phyloP scores from a whole-genome alignment of 179 eudicot genomes.

The Spinacia oleracea region DNA sequence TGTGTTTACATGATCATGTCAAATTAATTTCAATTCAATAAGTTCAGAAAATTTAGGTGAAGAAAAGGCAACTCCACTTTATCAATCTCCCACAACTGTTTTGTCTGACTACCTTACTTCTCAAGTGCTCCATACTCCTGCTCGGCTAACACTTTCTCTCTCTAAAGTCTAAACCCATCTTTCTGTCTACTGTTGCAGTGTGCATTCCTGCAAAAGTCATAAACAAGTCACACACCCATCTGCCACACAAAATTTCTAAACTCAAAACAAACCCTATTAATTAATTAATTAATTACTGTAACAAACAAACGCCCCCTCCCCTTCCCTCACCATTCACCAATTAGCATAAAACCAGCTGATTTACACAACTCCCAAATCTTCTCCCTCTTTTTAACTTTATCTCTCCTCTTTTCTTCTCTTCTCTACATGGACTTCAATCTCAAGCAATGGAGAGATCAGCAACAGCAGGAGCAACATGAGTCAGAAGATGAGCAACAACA shows the following conservation, averaged over 20 bases:
- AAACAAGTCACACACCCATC: slow-evolving; percentile 21
- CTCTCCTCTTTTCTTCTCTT: slow-evolving; percentile 25
- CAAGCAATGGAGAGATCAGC: slow-evolving; percentile 72
- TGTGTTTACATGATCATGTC: no score
- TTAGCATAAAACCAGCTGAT: slow-evolving; percentile 22
- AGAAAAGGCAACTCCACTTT: no score
- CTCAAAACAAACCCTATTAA: slow-evolving; percentile 5
- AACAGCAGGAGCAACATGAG: slow-evolving; percentile 48
- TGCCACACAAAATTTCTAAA: slow-evolving; percentile 3
- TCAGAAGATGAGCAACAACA: slow-evolving; percentile 41
- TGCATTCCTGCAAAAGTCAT: slow-evolving; percentile 24
- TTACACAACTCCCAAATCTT: neutral
- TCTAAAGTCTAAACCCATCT: neutral
- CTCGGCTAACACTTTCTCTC: neutral
- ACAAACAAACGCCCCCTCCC: neutral
- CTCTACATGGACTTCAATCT: slow-evolving; percentile 66
- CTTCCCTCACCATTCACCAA: no score
- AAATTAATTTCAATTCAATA: no score
- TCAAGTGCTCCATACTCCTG: slow-evolving; percentile 30
- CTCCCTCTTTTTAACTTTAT: neutral
- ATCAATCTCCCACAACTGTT: slow-evolving; percentile 49
- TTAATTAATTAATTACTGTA: no score
- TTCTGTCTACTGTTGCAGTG: slow-evolving; percentile 6
- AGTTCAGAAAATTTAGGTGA: no score
- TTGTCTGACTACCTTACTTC: slow-evolving; percentile 40